phyloP scores from a whole-genome alignment of 1,284 basidiomycete species.

The Stereum hirsutum region DNA sequence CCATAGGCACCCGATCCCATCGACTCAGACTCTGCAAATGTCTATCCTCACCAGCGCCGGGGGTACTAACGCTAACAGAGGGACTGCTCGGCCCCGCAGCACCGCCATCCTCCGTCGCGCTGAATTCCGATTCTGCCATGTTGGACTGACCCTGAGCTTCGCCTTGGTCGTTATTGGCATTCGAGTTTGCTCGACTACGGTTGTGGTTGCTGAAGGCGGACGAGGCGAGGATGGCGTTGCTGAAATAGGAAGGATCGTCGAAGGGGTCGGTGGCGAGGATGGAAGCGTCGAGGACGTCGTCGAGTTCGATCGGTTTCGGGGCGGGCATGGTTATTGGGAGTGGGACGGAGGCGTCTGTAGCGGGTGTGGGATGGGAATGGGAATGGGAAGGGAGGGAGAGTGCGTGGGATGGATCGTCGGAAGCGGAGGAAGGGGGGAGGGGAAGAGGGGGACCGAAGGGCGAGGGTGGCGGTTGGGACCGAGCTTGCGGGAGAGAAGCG shows the following conservation, averaged over 20 bases:
- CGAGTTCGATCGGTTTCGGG: constrained; percentile 56
- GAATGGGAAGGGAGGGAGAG: constrained; percentile 15
- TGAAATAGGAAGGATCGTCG: constrained; percentile 18
- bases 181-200: too few relatives aligned
- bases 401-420: too few relatives aligned
- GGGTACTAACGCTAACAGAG: constrained; percentile 4
- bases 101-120: too few relatives aligned
- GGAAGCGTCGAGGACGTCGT: constrained; percentile 72
- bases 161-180: too few relatives aligned
- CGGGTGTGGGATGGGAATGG: constrained; percentile 18
- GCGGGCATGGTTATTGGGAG: constrained; percentile 23
- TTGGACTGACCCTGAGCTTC: too few relatives aligned
- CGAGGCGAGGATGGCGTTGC: too few relatives aligned
- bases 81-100: neutral
- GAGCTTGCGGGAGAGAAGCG: constrained; percentile 15
- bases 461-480: constrained; percentile 5
- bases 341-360: too few relatives aligned
- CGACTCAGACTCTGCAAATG: constrained; percentile 36
- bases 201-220: too few relatives aligned
- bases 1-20: constrained; percentile 70
- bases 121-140: too few relatives aligned
- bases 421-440: too few relatives aligned
- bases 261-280: constrained; percentile 51
- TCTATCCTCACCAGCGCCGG: constrained; percentile 12
- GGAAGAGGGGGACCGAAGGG: constrained; percentile 12